A percentile compares a stretch with the other conserved stretches of the same genome.
Conservation (phyloP, 2,329 filamentous ascomycete genomes). For the Colletotrichum sp. region DNA sequence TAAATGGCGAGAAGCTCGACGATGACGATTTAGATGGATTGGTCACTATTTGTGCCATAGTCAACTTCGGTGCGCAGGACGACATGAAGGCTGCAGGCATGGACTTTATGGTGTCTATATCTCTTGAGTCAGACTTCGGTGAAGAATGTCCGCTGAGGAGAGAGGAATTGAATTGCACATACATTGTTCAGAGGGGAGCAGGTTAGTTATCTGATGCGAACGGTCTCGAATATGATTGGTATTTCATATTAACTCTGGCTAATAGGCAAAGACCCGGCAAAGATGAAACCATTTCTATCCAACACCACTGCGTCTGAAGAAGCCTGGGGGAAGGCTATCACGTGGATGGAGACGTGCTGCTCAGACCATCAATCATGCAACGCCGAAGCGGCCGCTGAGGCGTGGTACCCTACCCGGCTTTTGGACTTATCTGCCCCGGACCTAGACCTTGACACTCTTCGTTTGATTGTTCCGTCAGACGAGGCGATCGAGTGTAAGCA, state of each 20-base stretch:
- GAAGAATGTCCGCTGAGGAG: not conserved
- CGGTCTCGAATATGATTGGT: too few species aligned
- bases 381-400: not conserved
- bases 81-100: not conserved
- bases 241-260: too few species aligned
- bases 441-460: not conserved
- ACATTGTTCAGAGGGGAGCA: not conserved
- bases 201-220: not conserved
- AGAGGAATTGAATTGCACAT: not conserved
- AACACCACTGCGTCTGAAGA: not conserved
- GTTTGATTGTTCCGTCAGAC: not conserved
- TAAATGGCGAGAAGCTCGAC: not conserved
- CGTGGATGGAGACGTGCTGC: not conserved
- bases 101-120: not conserved
- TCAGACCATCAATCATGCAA: not conserved
- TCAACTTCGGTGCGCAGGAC: not conserved
- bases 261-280: not conserved
- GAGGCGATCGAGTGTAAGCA: fast-evolving
- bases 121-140: not conserved
- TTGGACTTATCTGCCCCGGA: not conserved
- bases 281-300: not conserved
- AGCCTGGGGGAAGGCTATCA: not conserved
- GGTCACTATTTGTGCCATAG: not conserved
- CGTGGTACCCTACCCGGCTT: not conserved
- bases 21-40: not conserved